Evolutionary conservation across 805 yeast species (phyloP), one percentile per base, ranked within the genome.

Genomic region (Naumovozyma dairenensis): DNA sequence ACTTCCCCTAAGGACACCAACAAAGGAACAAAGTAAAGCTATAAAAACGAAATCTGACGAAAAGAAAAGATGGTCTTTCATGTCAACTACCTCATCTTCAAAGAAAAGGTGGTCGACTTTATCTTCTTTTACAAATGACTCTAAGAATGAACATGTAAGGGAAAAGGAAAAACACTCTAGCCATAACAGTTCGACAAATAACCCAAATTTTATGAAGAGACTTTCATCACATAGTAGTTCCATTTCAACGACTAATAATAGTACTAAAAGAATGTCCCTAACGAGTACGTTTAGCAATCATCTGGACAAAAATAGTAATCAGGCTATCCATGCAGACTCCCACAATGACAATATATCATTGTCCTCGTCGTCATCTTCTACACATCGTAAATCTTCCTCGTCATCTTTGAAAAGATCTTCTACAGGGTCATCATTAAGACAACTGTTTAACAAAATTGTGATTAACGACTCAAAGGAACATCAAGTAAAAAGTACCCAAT

Each of bases 61-160:
- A 15, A 48, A 48, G 40, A 53, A 51, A 34, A 36, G 57, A 27
- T 52, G 57, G 57, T 53, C 57, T 2, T 42, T 55, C 16, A 45
- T 52, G 20, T 53, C 58, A 1, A 49, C 38, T 21, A 50, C 57
- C 13, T 42, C 49, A 5, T 34, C 50, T 4, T 44, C 53, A 2
- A 54, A 50, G 44, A 54, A 54, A 31, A 42, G 60, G 37, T 51
- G 57, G 57, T 53, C 59, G 1, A 41, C 51, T 8, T 31, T 53
- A 10, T 55, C 60, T 3, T 36, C 44, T 2, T 44, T 45, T 21
- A 48, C 48, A 6, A 28, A 34, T 21, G 54, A 49, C 13, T 31
- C 40, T 14, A 31, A 31, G n/a, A 40, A 34, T 13, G n/a, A n/a
- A n/a, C n/a, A n/a, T n/a, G n/a, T n/a, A n/a, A n/a, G n/a, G n/a